Evolutionary conservation across 257 asterid genomes (phyloP).

Genomic region (Primulina huaijiensis): DNA sequence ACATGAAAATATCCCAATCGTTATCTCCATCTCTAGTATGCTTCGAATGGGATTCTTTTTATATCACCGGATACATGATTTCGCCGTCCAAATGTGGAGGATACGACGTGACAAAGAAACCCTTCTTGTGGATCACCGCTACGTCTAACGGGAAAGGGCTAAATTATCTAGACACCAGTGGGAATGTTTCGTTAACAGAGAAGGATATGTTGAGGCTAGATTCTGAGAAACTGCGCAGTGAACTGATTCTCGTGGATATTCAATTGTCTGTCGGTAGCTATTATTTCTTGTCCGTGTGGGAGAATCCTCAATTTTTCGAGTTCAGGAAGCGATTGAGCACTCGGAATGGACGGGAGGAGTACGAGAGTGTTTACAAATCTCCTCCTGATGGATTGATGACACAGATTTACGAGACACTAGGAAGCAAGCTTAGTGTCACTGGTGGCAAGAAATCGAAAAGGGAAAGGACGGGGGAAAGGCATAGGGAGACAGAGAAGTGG

Average conservation of each 20-base stretch:
- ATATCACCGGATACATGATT: constrained; percentile 63
- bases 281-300: constrained; percentile 60
- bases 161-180: constrained; percentile 65
- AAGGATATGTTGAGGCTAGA: constrained; percentile 34
- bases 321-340: constrained; percentile 29
- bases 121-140: constrained; percentile 62
- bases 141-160: constrained; percentile 53
- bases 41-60: constrained; percentile 83
- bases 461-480: constrained; percentile 52
- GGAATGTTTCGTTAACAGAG: constrained; percentile 41
- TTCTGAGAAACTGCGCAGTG: constrained; percentile 38
- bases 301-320: constrained; percentile 37
- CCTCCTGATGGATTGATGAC: constrained; percentile 66
- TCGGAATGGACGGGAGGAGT: constrained; percentile 37
- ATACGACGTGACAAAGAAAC: constrained; percentile 53
- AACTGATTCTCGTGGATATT: constrained; percentile 56
- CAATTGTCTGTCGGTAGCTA: constrained; percentile 40
- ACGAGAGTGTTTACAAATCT: constrained; percentile 52
- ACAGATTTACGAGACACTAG: constrained; percentile 76
- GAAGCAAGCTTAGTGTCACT: constrained; percentile 59
- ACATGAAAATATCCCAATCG: constrained; percentile 31
- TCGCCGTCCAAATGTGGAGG: constrained; percentile 49
- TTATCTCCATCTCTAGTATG: constrained; percentile 31
- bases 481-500: constrained; percentile 57
- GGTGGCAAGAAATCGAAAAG: constrained; percentile 71